These are phyloP conservation scores for Talaromyces albobiverticillius DNA, from an alignment of 2,329 filamentous ascomycete genomes.

Conservation along the genomic window DNA sequence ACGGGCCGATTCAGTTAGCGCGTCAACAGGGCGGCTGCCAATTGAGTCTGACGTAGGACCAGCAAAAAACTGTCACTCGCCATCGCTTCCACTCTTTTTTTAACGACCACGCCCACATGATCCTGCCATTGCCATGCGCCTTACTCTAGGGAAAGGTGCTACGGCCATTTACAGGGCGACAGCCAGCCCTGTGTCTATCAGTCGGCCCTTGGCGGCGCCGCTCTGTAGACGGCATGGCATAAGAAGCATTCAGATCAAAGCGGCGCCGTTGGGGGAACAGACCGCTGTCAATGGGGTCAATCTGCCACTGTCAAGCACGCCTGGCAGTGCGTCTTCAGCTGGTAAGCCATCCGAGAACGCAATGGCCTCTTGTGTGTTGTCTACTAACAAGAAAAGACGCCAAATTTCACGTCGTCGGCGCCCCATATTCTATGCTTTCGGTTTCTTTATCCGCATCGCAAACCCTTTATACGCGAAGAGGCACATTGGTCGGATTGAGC, in stretches of 20 bases:
- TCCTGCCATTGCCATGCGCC: conserved; percentile 29
- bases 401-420: conserved; percentile 87
- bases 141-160: conserved; percentile 34
- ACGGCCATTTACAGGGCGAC: conserved; percentile 32
- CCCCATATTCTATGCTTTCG: conserved; percentile 89
- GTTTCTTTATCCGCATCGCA: conserved; percentile 91
- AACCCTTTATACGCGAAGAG: conserved; percentile 85
- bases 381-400: conserved; percentile 62
- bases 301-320: conserved; percentile 35
- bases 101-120: conserved; percentile 11
- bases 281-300: conserved; percentile 35
- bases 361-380: no score
- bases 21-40: conserved; percentile 2
- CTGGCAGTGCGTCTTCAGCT: conserved; percentile 39
- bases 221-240: conserved; percentile 21
- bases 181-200: conserved; percentile 24
- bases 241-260: conserved; percentile 44
- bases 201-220: neutral
- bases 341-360: conserved; percentile 29
- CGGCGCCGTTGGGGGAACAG: conserved; percentile 39
- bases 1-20: conserved; percentile 10
- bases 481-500: conserved; percentile 83
- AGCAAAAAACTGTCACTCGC: neutral
- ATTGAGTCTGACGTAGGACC: conserved; percentile 16
- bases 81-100: conserved; percentile 4